Conservation (phyloP, 441 rosid genomes). For the Geranium incanum region DNA sequence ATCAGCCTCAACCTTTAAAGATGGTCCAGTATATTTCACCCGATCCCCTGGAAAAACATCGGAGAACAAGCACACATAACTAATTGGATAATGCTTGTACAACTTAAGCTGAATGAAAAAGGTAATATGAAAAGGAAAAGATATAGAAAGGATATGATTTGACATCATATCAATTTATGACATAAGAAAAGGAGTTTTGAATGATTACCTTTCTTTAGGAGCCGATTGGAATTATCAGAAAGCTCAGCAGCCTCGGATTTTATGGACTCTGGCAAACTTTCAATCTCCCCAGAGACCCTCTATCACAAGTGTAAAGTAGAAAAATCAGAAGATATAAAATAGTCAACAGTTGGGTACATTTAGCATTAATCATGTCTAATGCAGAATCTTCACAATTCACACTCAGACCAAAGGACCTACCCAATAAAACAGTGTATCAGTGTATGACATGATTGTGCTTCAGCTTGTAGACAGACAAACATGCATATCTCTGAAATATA, state of each 20-base stretch:
- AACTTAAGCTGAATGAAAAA: background rate
- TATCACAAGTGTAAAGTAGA: conserved; percentile 18
- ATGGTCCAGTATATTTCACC: conserved; percentile 68
- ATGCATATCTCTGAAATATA: conserved; percentile 1
- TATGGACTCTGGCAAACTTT: conserved; percentile 39
- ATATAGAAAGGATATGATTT: background rate
- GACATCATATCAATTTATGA: background rate
- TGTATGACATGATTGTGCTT: background rate
- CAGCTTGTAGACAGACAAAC: conserved; percentile 1
- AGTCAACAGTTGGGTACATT: conserved; percentile 12
- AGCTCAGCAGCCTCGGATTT: conserved; percentile 46
- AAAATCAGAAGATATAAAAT: conserved; percentile 22
- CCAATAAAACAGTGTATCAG: background rate
- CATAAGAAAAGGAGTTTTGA: background rate
- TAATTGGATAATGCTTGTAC: background rate
- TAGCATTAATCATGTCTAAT: background rate
- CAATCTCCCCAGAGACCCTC: conserved; percentile 50
- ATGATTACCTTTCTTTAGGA: conserved; percentile 58
- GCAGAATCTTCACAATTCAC: background rate
- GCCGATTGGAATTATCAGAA: conserved; percentile 41
- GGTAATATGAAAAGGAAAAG: background rate
- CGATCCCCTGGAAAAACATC: conserved; percentile 62
- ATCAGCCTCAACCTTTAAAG: conserved; percentile 42
- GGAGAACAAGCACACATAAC: conserved; percentile 9
- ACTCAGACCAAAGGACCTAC: background rate